A percentile compares a stretch with the other conserved stretches of the same genome.
These are phyloP conservation scores for Picea sitchensis DNA, from an alignment of 75 land plant species.

Conservation along the genomic window DNA sequence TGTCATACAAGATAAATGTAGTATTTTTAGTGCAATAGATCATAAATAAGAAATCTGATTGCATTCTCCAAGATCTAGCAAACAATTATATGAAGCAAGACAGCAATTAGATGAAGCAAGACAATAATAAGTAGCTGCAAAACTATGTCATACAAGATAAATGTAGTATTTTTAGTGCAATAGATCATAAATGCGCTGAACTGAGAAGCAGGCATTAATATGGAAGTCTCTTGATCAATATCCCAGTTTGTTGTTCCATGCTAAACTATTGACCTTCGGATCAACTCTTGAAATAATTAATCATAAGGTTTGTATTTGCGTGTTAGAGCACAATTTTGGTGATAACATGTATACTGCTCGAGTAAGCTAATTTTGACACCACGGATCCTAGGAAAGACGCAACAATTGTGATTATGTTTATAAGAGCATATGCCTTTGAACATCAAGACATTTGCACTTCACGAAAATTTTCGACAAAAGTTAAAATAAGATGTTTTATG, in stretches of 20 bases:
- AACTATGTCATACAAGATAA: no score
- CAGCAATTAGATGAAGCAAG: no score
- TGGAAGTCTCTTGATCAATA: not conserved
- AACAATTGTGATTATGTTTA: not conserved
- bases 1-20: no score
- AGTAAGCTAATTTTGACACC: not conserved
- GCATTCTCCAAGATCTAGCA: no score
- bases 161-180: not conserved
- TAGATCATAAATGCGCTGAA: not conserved
- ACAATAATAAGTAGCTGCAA: no score
- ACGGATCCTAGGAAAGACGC: not conserved
- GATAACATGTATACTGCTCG: not conserved
- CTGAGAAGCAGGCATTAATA: not conserved
- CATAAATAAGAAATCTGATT: no score
- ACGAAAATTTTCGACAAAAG: not conserved
- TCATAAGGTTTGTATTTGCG: not conserved
- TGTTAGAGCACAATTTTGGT: not conserved
- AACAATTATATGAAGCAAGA: no score
- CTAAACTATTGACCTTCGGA: not conserved
- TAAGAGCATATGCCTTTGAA: not conserved
- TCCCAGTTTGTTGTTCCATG: not conserved
- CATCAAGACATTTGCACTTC: not conserved
- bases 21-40: no score
- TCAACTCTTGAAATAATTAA: not conserved
- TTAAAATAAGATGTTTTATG: not conserved